These are phyloP conservation scores for Colletotrichum chrysophilum DNA, from an alignment of 2,329 filamentous ascomycete species.

Conservation along the genomic window DNA sequence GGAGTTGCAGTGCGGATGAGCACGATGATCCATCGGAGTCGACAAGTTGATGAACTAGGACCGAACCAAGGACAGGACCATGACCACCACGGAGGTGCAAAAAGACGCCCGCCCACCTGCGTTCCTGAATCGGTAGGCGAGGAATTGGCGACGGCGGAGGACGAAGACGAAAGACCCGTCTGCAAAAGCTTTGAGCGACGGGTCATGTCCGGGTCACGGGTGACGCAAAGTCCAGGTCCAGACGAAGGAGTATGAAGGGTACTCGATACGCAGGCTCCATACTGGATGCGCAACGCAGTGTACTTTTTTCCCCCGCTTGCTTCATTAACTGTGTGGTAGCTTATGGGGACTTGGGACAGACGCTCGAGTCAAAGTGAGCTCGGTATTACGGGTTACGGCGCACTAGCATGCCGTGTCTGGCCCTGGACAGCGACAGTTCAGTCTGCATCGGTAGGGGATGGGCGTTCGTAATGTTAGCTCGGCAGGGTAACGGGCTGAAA, in stretches of 20 bases:
- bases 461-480: neutral
- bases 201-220: neutral
- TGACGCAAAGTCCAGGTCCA: constrained; percentile 13
- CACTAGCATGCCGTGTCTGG: neutral
- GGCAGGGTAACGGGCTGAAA: neutral
- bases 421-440: neutral
- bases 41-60: neutral
- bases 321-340: neutral
- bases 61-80: neutral
- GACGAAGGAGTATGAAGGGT: neutral
- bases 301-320: neutral
- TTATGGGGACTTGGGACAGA: neutral
- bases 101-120: neutral
- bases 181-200: neutral
- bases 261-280: neutral
- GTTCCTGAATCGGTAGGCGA: constrained; percentile 17
- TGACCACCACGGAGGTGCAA: neutral
- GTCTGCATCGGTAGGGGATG: neutral
- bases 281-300: neutral
- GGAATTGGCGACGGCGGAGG: neutral
- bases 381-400: neutral
- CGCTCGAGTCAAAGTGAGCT: neutral
- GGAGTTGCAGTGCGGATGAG: neutral
- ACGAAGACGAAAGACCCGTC: constrained; percentile 13
- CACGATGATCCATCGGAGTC: neutral